These are phyloP conservation scores for Mucor piriformis DNA, from an alignment of 371 early-diverging fungal genomes.

Conservation along the genomic window DNA sequence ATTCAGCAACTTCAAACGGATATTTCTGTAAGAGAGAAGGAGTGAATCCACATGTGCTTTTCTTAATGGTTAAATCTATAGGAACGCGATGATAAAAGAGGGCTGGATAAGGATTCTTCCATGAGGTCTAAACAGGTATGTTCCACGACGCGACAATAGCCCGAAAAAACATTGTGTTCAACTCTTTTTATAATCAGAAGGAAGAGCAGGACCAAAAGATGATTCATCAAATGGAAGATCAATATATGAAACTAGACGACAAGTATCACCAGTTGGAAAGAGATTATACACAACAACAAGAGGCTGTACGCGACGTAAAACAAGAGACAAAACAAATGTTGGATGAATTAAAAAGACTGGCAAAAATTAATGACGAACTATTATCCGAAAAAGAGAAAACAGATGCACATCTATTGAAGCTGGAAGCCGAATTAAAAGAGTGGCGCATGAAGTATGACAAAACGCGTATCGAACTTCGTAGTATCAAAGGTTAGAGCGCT, in stretches of 20 bases:
- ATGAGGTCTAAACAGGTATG: background rate
- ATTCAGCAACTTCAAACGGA: slow-evolving; percentile 41
- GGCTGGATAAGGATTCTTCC: background rate
- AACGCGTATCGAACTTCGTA: slow-evolving; percentile 45
- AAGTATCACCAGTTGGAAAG: slow-evolving; percentile 56
- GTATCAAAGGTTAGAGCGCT: slow-evolving; percentile 42
- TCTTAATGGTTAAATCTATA: background rate
- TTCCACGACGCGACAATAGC: background rate
- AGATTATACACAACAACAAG: slow-evolving; percentile 59
- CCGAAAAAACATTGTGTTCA: background rate
- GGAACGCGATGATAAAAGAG: background rate
- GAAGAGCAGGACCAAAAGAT: slow-evolving; percentile 14
- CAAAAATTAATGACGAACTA: slow-evolving; percentile 66
- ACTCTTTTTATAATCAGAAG: slow-evolving; percentile 2
- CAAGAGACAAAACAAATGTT: slow-evolving; percentile 73
- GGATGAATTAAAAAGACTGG: slow-evolving; percentile 68
- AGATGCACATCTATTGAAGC: slow-evolving; percentile 27
- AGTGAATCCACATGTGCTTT: background rate
- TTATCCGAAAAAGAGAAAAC: slow-evolving; percentile 44
- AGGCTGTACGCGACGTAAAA: slow-evolving; percentile 75
- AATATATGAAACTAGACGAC: slow-evolving; percentile 29
- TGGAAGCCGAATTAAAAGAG: slow-evolving; percentile 47
- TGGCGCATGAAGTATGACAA: slow-evolving; percentile 58
- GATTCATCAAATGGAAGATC: slow-evolving; percentile 21
- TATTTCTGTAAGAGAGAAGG: slow-evolving; percentile 8